A percentile compares a stretch with the other conserved stretches of the same genome.
Evolutionary conservation across 202 grass and related monocot species (phyloP).

Genomic region (Dendrocalamus latiflorus): DNA sequence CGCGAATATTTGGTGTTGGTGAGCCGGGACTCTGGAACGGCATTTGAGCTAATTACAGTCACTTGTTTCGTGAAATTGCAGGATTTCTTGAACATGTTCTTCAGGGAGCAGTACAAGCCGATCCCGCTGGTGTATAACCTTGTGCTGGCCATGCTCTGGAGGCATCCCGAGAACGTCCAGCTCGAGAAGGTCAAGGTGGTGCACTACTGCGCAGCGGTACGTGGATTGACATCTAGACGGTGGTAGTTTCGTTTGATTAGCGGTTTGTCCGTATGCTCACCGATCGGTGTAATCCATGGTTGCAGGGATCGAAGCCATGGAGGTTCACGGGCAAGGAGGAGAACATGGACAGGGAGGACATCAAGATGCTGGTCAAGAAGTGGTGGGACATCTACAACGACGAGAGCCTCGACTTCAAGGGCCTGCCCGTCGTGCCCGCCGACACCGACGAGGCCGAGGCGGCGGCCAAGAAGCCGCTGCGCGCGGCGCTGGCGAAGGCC

Average conservation of each 20-base stretch:
- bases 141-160: constrained; percentile 89
- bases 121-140: constrained; percentile 82
- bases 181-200: constrained; percentile 85
- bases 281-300: neutral
- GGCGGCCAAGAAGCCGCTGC: constrained; percentile 43
- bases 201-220: constrained; percentile 94
- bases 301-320: constrained; percentile 93
- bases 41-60: neutral
- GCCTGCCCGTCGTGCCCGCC: neutral
- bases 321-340: constrained; percentile 84
- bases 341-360: constrained; percentile 94
- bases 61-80: neutral
- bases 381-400: constrained; percentile 92
- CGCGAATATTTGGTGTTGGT: neutral
- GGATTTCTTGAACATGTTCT: constrained; percentile 97
- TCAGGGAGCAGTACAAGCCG: constrained; percentile 67
- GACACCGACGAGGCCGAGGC: constrained; percentile 42
- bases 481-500: constrained; percentile 48
- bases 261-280: neutral
- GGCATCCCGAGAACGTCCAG: constrained; percentile 89
- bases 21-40: neutral
- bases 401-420: constrained; percentile 58
- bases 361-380: constrained; percentile 59
- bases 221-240: neutral
- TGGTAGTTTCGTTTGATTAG: neutral